Conservation (phyloP, 352 stramenopile genomes). For the Stephanocyclus meneghinianus region DNA sequence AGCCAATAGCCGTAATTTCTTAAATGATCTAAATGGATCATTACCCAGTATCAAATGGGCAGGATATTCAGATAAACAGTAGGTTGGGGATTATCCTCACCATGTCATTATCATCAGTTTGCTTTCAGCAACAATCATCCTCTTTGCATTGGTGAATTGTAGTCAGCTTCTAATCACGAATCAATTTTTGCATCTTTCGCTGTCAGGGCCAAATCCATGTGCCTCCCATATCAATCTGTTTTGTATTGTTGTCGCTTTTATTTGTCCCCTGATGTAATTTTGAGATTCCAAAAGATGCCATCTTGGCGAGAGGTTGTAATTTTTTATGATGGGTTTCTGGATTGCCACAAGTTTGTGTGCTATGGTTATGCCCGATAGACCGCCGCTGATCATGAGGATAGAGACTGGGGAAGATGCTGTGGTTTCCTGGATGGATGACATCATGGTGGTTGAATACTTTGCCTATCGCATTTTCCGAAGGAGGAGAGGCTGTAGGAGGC, state of each 20-base stretch:
- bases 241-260: slow-evolving; percentile 42
- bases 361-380: slow-evolving; percentile 39
- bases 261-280: slow-evolving; percentile 43
- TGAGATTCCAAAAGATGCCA: slow-evolving; percentile 56
- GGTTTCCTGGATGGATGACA: slow-evolving; percentile 6
- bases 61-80: no score
- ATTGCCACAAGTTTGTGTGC: slow-evolving; percentile 21
- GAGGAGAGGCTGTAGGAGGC: no score
- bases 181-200: slow-evolving; percentile 45
- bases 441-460: background rate
- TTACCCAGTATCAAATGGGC: no score
- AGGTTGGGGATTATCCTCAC: no score
- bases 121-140: background rate
- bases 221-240: slow-evolving; percentile 56
- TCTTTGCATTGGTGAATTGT: slow-evolving; percentile 51
- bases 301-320: background rate
- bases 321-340: no score
- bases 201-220: slow-evolving; percentile 62
- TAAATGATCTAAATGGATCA: no score
- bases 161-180: slow-evolving; percentile 5
- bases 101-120: no score
- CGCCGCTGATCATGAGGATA: slow-evolving; percentile 52
- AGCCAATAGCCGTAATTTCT: no score
- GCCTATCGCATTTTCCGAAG: no score
- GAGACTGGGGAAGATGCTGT: slow-evolving; percentile 10